These are phyloP conservation scores for Candida chauliodis DNA, from an alignment of 805 yeast genomes.

Conservation along the genomic window DNA sequence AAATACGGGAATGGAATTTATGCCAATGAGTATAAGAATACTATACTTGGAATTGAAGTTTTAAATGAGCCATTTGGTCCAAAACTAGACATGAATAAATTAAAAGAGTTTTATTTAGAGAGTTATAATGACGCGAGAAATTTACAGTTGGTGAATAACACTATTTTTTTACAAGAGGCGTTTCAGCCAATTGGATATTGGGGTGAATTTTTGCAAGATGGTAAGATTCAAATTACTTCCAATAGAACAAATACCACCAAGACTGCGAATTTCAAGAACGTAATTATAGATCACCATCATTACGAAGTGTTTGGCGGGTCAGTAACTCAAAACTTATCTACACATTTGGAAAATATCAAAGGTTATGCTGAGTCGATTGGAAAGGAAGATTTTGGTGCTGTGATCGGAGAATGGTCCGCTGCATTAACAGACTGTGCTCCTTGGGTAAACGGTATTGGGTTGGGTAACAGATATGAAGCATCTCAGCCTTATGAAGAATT, in stretches of 20 bases:
- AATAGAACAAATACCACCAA: constrained; percentile 8
- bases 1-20: constrained; percentile 32
- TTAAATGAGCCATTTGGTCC: constrained; percentile 39
- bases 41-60: constrained; percentile 37
- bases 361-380: constrained; percentile 30
- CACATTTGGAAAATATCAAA: constrained; percentile 27
- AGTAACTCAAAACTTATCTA: constrained; percentile 26
- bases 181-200: constrained; percentile 54
- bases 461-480: constrained; percentile 62
- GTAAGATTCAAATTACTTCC: constrained; percentile 10
- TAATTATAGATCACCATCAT: constrained; percentile 39
- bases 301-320: constrained; percentile 33
- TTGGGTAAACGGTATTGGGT: constrained; percentile 67
- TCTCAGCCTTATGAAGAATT: constrained; percentile 27
- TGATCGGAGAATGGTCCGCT: constrained; percentile 71
- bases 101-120: constrained; percentile 25
- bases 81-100: constrained; percentile 16
- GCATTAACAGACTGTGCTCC: constrained; percentile 68
- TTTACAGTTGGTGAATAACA: constrained; percentile 30
- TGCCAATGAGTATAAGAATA: constrained; percentile 22
- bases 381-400: constrained; percentile 42
- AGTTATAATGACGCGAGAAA: constrained; percentile 31
- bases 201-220: constrained; percentile 39
- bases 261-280: constrained; percentile 27
- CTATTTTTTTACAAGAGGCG: constrained; percentile 64